Percentiles rank a stretch among this genome's conserved stretches.
These are phyloP conservation scores for Globisporangium iwayamae DNA, from an alignment of 352 stramenopile species.

Conservation along the genomic window DNA sequence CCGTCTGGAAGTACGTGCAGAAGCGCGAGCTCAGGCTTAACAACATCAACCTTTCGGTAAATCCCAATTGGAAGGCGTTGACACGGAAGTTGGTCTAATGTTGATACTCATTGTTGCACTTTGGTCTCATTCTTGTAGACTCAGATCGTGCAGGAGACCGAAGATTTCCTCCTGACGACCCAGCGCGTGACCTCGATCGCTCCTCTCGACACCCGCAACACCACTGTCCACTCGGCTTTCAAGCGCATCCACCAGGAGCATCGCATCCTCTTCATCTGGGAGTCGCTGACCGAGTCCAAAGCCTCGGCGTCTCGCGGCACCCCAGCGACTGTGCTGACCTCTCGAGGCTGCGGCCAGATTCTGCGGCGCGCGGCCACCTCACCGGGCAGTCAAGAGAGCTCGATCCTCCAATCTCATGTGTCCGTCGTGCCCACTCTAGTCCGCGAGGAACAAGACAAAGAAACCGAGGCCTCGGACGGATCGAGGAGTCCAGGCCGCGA, in stretches of 20 bases:
- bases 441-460: background rate
- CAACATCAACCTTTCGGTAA: background rate
- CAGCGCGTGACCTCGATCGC: slow-evolving; percentile 2
- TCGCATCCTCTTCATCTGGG: slow-evolving; percentile 5
- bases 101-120: too few relatives aligned
- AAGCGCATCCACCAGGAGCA: background rate
- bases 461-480: background rate
- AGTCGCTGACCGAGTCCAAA: slow-evolving; percentile 4
- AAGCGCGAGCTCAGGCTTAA: slow-evolving; percentile 2
- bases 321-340: background rate
- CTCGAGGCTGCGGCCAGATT: slow-evolving; percentile 2
- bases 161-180: slow-evolving; percentile 7
- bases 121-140: background rate
- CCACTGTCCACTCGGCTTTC: background rate
- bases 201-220: background rate
- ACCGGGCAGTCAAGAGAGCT: background rate
- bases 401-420: slow-evolving; percentile 11
- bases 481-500: background rate
- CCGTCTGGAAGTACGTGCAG: slow-evolving; percentile 9
- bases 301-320: background rate
- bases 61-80: too few relatives aligned
- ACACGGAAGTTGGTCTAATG: too few relatives aligned
- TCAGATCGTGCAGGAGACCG: slow-evolving; percentile 1
- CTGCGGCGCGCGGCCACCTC: too few relatives aligned
- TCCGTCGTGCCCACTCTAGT: background rate